A percentile compares a stretch with the other conserved stretches of the same genome.
These are phyloP conservation scores for Citrus maxima DNA, from an alignment of 345 rosid species.

Conservation along the genomic window DNA sequence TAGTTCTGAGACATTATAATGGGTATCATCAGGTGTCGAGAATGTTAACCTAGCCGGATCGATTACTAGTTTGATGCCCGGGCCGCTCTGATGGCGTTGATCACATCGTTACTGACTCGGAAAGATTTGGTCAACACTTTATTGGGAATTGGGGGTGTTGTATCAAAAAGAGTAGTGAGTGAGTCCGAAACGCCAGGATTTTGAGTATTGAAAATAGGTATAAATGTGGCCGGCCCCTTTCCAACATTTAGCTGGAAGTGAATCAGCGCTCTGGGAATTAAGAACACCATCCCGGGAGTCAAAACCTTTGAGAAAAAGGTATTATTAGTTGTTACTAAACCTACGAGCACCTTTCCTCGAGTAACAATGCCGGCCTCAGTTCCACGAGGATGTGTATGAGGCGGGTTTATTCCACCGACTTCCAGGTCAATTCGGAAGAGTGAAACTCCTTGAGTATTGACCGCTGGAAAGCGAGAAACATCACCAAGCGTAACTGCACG, in stretches of 20 bases:
- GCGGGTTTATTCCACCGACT: conserved; percentile 63
- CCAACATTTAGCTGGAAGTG: conserved; percentile 84
- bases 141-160: conserved; percentile 7
- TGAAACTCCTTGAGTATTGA: conserved; percentile 62
- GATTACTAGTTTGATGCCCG: no score
- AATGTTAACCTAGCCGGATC: no score
- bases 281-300: conserved; percentile 55
- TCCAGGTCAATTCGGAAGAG: conserved; percentile 69
- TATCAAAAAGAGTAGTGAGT: conserved; percentile 41
- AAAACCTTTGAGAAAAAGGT: conserved; percentile 50
- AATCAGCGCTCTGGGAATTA: conserved; percentile 56
- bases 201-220: conserved; percentile 53
- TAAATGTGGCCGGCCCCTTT: conserved; percentile 44
- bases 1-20: no score
- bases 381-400: conserved; percentile 73
- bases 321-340: conserved; percentile 50
- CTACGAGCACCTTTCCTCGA: conserved; percentile 58
- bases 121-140: conserved; percentile 39
- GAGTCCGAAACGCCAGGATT: conserved; percentile 47
- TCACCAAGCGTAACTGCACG: conserved; percentile 32
- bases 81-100: conserved; percentile 39
- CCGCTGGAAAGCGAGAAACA: conserved; percentile 53
- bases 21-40: no score
- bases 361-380: conserved; percentile 51
- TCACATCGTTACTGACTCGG: conserved; percentile 16